Conservation (phyloP, 768 basidiomycete species). For the Crucibulum laeve region DNA sequence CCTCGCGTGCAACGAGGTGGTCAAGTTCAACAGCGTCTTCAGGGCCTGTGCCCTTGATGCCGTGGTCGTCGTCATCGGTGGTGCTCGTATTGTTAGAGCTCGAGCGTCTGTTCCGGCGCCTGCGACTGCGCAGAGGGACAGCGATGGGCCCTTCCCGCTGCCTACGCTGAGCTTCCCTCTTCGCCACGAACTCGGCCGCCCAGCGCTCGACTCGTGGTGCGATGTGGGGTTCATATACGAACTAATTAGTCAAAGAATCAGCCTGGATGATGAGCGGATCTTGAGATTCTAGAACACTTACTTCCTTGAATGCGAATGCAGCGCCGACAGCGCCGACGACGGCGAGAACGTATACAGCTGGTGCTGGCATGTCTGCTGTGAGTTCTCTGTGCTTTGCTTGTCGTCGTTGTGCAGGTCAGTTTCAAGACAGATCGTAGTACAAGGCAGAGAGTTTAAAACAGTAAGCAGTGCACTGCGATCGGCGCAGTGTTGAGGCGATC, state of each 20-base stretch:
- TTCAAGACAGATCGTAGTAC: too few relatives aligned
- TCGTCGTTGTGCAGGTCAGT: too few relatives aligned
- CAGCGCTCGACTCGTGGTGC: slow-evolving; percentile 54
- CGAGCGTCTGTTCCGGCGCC: slow-evolving; percentile 23
- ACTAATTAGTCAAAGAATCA: slow-evolving; percentile 28
- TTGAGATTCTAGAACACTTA: slow-evolving; percentile 18
- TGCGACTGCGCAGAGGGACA: slow-evolving; percentile 11
- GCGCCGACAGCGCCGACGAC: slow-evolving; percentile 48
- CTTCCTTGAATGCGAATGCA: slow-evolving; percentile 56
- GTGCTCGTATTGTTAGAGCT: slow-evolving; percentile 14
- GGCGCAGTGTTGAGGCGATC: too few relatives aligned
- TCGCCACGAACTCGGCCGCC: slow-evolving; percentile 34
- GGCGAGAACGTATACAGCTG: slow-evolving; percentile 47
- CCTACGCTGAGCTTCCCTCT: slow-evolving; percentile 23
- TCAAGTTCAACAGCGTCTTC: slow-evolving; percentile 40
- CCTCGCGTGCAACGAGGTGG: slow-evolving; percentile 44
- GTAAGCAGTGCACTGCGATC: too few relatives aligned
- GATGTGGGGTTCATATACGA: slow-evolving; percentile 68
- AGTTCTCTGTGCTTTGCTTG: too few relatives aligned
- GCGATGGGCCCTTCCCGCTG: slow-evolving; percentile 19
- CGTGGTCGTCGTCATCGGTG: slow-evolving; percentile 10
- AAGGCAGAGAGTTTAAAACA: too few relatives aligned
- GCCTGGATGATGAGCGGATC: background rate
- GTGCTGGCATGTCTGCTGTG: slow-evolving; percentile 32
- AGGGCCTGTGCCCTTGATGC: slow-evolving; percentile 5